Percentiles rank a stretch among this genome's conserved stretches.
Conservation (phyloP, 1,139 yeast species). For the Pichia sp. region DNA sequence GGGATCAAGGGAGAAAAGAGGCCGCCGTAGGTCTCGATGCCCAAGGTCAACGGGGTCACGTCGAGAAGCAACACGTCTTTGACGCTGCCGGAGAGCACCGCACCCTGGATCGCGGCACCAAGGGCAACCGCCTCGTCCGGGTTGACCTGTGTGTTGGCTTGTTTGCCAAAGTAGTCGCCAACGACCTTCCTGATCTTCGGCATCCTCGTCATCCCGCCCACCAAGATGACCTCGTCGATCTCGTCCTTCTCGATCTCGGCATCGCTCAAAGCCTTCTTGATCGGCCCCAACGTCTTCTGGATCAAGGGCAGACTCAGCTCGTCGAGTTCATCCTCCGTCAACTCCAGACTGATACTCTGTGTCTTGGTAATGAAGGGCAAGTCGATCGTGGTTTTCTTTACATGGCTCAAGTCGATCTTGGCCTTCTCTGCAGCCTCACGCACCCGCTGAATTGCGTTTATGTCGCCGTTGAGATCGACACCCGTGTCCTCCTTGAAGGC, state of each 20-base stretch:
- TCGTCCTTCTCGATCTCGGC: constrained; percentile 61
- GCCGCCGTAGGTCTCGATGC: constrained; percentile 81
- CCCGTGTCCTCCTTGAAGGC: constrained; percentile 44
- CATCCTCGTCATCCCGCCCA: constrained; percentile 87
- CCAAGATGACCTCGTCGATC: constrained; percentile 66
- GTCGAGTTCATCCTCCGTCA: constrained; percentile 64
- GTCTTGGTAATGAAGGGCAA: constrained; percentile 55
- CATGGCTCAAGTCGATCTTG: constrained; percentile 67
- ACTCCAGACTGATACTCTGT: constrained; percentile 41
- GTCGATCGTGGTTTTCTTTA: constrained; percentile 50
- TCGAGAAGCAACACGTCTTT: constrained; percentile 70
- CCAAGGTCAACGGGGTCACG: constrained; percentile 74
- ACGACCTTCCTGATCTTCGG: constrained; percentile 64
- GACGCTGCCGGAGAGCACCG: constrained; percentile 65
- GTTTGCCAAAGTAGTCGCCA: constrained; percentile 49
- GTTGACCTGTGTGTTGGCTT: constrained; percentile 63
- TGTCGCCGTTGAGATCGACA: constrained; percentile 41
- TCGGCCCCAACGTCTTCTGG: constrained; percentile 59
- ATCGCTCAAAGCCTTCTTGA: constrained; percentile 63
- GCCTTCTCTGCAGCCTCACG: constrained; percentile 69
- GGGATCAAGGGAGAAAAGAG: constrained; percentile 73
- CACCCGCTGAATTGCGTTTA: constrained; percentile 58
- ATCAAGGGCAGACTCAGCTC: constrained; percentile 58
- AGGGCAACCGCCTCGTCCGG: constrained; percentile 85
- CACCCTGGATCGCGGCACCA: constrained; percentile 85